These are phyloP conservation scores for Huntiella moniliformis DNA, from an alignment of 2,329 filamentous ascomycete genomes.

Conservation along the genomic window DNA sequence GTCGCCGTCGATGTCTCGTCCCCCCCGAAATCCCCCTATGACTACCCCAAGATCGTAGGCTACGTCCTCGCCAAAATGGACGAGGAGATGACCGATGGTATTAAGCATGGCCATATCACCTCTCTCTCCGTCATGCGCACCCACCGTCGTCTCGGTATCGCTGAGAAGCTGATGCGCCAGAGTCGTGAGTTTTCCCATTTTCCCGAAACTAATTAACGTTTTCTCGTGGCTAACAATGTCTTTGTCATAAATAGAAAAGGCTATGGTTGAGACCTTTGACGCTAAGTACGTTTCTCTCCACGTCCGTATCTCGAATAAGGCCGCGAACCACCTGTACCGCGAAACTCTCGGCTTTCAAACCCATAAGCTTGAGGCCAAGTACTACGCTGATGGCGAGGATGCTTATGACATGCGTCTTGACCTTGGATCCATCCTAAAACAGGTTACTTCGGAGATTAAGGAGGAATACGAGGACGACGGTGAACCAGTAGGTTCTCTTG, in stretches of 20 bases:
- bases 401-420: slow-evolving; percentile 89
- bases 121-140: slow-evolving; percentile 91
- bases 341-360: slow-evolving; percentile 79
- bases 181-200: slow-evolving; percentile 44
- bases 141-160: slow-evolving; percentile 74
- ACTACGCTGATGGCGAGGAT: slow-evolving; percentile 96
- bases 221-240: neutral
- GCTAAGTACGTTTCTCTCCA: slow-evolving; percentile 90
- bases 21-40: slow-evolving; percentile 57
- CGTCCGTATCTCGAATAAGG: slow-evolving; percentile 83
- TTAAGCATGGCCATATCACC: slow-evolving; percentile 92
- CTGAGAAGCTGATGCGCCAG: slow-evolving; percentile 95
- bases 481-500: slow-evolving; percentile 49
- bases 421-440: slow-evolving; percentile 40
- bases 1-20: slow-evolving; percentile 85
- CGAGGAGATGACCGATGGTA: slow-evolving; percentile 79
- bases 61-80: slow-evolving; percentile 99
- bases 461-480: slow-evolving; percentile 40
- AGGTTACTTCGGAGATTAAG: slow-evolving; percentile 26
- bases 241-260: slow-evolving; percentile 42
- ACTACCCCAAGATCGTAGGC: slow-evolving; percentile 92
- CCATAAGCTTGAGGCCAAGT: slow-evolving; percentile 71
- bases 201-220: too few species aligned
- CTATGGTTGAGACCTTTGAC: slow-evolving; percentile 89
- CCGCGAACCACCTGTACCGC: slow-evolving; percentile 79